Conservation (phyloP, 768 basidiomycete species). For the Crucibulum laeve region DNA sequence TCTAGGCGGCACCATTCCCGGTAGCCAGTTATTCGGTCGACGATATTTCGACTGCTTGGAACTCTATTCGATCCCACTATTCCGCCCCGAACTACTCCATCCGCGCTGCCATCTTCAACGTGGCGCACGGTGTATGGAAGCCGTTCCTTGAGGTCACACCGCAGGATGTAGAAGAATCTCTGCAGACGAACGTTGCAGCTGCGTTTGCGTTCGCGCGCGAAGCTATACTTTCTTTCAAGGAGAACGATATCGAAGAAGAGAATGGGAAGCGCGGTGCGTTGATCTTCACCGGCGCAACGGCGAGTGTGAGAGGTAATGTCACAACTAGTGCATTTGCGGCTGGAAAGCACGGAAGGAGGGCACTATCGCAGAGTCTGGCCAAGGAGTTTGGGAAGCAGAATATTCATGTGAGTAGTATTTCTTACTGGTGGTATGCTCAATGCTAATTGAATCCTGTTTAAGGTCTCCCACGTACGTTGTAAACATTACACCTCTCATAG, state of each 20-base stretch:
- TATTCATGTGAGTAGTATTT: conserved; percentile 49
- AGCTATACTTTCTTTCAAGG: conserved; percentile 55
- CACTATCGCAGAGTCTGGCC: conserved; percentile 64
- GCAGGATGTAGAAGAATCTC: conserved; percentile 45
- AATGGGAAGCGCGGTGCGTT: conserved; percentile 59
- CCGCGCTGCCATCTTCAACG: conserved; percentile 64
- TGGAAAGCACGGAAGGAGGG: conserved; percentile 58
- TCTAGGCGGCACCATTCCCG: conserved; percentile 55
- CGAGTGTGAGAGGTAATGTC: conserved; percentile 57
- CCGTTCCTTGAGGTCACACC: conserved; percentile 62
- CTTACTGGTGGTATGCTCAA: not conserved
- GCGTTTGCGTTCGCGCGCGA: conserved; percentile 64
- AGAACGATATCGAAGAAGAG: conserved; percentile 43
- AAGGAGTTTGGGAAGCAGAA: conserved; percentile 75
- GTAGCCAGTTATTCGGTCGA: conserved; percentile 44
- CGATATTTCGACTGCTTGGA: conserved; percentile 48
- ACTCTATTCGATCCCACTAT: conserved; percentile 38
- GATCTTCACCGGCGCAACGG: conserved; percentile 73
- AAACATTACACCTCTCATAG: not conserved
- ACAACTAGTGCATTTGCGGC: conserved; percentile 60
- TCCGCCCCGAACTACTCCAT: conserved; percentile 45
- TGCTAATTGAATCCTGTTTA: not conserved
- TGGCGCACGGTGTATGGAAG: conserved; percentile 54
- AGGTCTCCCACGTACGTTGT: conserved; percentile 63
- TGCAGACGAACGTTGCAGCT: conserved; percentile 50